Base-by-base conservation (phyloP, 768 basidiomycete genomes). In the Tubosaeta brunneosetosa region DNA sequence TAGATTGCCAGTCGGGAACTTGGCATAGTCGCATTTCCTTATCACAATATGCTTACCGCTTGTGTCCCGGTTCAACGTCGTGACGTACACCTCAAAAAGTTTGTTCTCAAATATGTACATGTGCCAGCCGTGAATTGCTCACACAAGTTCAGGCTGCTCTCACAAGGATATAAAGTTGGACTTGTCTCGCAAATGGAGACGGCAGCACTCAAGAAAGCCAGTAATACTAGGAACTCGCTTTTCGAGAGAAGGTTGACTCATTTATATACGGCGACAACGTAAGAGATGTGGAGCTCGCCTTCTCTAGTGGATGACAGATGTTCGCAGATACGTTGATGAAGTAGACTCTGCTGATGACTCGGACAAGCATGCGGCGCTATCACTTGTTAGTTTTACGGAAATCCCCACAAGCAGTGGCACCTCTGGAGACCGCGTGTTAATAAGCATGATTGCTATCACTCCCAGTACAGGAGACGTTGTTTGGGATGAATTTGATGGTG, bases 391-490 rank as follows among this genome's bases (percentile, higher is more conserved):
- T 45, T 61, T 97, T 17, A 84, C 88, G 43, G 86, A 93, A 59
- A 44, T 51, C 34, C 45, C 55, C 2, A 29, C 56, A 60, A 50
- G 38, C 9, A 26, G 67, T 2, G 47, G 47, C 26, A 27, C 46
- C 29, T 47, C 44, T 14, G 63, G 57, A 25, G 67, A 61, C 5
- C 60, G 76, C 47, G 77, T 82, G 4, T 70, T 61, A 1, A 77
- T 97, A 37, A 85, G 85, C 8, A 74, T 97, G 69, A 77, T 97
- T 32, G 80, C 82, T 14, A 83, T 97, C 14, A 83, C 84, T 51
- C 91, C 94, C 1, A 84, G 84, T 44, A 97, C 93, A 0, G 95
- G 95, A 1, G 94, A 97, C 58, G 87, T 99, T 3, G 73, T 92
- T 3, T 98, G 91, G 83, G 95, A 99, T 62, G 83, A 90, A 50